Evolutionary conservation across 192 early-diverging fungal species (phyloP).

Genomic region (Backusella psychrophila): DNA sequence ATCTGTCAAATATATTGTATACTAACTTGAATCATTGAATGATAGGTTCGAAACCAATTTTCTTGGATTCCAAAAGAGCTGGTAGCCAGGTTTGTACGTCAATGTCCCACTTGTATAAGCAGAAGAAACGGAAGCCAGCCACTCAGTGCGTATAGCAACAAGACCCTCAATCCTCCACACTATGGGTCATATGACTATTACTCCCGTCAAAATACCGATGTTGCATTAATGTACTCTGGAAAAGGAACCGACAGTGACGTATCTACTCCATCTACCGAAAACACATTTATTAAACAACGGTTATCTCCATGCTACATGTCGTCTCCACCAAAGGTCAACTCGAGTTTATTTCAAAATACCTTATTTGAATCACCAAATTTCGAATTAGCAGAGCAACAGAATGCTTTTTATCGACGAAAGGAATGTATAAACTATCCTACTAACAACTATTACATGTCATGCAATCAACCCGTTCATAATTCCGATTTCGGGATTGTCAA

Average conservation of each 20-base stretch:
- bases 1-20: neutral
- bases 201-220: neutral
- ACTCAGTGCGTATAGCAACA: neutral
- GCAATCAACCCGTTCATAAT: neutral
- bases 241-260: conserved; percentile 1
- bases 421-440: conserved; percentile 7
- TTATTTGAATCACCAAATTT: neutral
- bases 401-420: neutral
- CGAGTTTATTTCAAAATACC: neutral
- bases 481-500: neutral
- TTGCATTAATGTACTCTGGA: neutral
- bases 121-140: conserved; percentile 17
- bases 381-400: neutral
- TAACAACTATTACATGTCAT: neutral
- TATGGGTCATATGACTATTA: neutral
- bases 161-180: neutral
- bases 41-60: conserved; percentile 20
- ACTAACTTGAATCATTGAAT: neutral
- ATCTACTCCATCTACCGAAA: conserved; percentile 4
- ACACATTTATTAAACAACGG: neutral
- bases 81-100: conserved; percentile 27
- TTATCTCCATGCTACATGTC: neutral
- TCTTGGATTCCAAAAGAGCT: conserved; percentile 34
- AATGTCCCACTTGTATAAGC: conserved; percentile 29
- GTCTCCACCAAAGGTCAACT: neutral